A percentile compares a stretch with the other conserved stretches of the same genome.
Evolutionary conservation across 257 asterid genomes (phyloP).

Genomic region (Anisodus tanguticus): DNA sequence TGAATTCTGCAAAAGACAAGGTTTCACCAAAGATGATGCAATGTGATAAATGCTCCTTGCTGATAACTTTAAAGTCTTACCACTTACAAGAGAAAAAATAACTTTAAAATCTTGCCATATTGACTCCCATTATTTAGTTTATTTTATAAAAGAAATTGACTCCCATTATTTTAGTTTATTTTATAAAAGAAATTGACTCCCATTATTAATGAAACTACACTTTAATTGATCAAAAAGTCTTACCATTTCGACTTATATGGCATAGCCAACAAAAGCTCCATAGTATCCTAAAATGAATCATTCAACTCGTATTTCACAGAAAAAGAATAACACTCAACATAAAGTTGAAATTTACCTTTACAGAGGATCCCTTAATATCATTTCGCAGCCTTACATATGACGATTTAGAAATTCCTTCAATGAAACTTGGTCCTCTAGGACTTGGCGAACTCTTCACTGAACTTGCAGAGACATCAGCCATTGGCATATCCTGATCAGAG

Average conservation of each 20-base stretch:
- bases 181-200: neutral
- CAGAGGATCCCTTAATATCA: slow-evolving; percentile 83
- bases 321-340: neutral
- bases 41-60: slow-evolving; percentile 13
- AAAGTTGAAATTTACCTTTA: slow-evolving; percentile 59
- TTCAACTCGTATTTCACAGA: neutral
- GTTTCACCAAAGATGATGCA: neutral
- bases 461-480: slow-evolving; percentile 71
- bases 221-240: neutral
- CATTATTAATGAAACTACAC: neutral
- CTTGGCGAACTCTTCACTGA: slow-evolving; percentile 54
- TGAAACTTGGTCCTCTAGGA: slow-evolving; percentile 79
- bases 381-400: slow-evolving; percentile 85
- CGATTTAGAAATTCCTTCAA: slow-evolving; percentile 94
- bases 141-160: too few relatives aligned
- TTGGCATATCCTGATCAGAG: slow-evolving; percentile 79
- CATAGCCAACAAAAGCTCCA: slow-evolving; percentile 22
- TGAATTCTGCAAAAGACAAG: neutral
- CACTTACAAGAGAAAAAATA: neutral
- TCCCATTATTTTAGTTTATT: too few relatives aligned
- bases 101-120: neutral
- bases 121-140: too few relatives aligned
- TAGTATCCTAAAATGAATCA: neutral
- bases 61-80: slow-evolving; percentile 8
- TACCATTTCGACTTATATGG: neutral